These are phyloP conservation scores for Silene coronaria DNA, from an alignment of 179 eudicot species.

Conservation along the genomic window DNA sequence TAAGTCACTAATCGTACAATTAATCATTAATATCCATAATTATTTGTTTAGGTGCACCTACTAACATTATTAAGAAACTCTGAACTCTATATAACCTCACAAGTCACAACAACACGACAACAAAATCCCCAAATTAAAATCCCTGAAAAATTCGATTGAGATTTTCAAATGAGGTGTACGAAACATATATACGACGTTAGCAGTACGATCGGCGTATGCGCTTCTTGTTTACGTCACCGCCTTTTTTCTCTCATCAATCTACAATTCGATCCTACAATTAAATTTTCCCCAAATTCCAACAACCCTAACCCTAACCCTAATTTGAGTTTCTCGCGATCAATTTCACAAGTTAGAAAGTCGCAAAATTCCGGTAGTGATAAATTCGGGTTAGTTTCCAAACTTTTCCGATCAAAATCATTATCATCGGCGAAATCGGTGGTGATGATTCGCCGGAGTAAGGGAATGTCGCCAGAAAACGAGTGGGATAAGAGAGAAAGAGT, in stretches of 20 bases:
- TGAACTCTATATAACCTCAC: background rate
- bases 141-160: background rate
- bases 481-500: background rate
- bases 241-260: background rate
- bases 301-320: background rate
- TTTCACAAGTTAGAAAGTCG: background rate
- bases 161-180: background rate
- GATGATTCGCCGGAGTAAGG: background rate
- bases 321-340: background rate
- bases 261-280: background rate
- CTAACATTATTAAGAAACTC: background rate
- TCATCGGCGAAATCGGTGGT: background rate
- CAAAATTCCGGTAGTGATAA: background rate
- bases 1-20: background rate
- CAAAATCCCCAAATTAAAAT: background rate
- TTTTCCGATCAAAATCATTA: background rate
- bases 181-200: background rate
- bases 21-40: background rate
- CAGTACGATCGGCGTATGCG: background rate
- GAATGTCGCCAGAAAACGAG: background rate
- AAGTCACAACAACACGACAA: background rate
- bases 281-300: background rate
- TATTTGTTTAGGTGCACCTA: background rate
- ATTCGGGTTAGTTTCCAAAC: background rate
- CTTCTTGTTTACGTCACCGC: background rate